Conservation (phyloP, 2,329 filamentous ascomycete genomes). For the Ophiobolus disseminans region DNA sequence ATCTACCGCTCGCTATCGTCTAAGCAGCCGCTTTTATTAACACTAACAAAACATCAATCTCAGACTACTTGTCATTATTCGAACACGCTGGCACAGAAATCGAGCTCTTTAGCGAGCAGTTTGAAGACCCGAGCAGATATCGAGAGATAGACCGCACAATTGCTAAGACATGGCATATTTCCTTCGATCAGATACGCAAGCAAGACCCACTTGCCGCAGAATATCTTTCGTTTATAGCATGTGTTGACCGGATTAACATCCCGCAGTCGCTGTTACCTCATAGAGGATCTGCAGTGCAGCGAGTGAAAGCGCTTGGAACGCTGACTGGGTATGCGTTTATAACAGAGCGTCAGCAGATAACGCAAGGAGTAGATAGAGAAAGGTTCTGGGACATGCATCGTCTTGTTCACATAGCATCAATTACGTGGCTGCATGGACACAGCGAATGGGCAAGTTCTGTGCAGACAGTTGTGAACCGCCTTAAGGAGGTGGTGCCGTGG, state of each 20-base stretch:
- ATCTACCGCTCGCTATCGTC: constrained; percentile 22
- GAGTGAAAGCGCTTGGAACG: not conserved
- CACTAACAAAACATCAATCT: constrained; percentile 24
- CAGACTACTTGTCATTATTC: constrained; percentile 25
- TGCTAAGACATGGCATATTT: constrained; percentile 48
- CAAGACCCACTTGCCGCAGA: constrained; percentile 18
- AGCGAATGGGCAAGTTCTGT: constrained; percentile 11
- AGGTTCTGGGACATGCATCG: not conserved
- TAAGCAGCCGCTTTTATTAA: too few species aligned
- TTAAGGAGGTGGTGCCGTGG: constrained; percentile 31
- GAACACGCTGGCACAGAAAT: constrained; percentile 29
- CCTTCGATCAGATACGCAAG: constrained; percentile 45
- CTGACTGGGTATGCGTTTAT: not conserved
- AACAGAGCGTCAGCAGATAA: not conserved
- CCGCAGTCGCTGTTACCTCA: not conserved
- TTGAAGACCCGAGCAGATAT: constrained; percentile 42
- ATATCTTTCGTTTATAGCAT: not conserved
- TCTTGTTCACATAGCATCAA: not conserved
- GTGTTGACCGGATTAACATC: not conserved
- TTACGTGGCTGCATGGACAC: not conserved
- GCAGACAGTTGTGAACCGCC: constrained; percentile 15
- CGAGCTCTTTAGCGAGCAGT: constrained; percentile 41
- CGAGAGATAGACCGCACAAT: constrained; percentile 40
- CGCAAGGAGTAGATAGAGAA: not conserved
- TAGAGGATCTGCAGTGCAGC: not conserved